A percentile compares a stretch with the other conserved stretches of the same genome.
These are phyloP conservation scores for Fusarium newnesense DNA, from an alignment of 2,329 filamentous ascomycete species.

Conservation along the genomic window DNA sequence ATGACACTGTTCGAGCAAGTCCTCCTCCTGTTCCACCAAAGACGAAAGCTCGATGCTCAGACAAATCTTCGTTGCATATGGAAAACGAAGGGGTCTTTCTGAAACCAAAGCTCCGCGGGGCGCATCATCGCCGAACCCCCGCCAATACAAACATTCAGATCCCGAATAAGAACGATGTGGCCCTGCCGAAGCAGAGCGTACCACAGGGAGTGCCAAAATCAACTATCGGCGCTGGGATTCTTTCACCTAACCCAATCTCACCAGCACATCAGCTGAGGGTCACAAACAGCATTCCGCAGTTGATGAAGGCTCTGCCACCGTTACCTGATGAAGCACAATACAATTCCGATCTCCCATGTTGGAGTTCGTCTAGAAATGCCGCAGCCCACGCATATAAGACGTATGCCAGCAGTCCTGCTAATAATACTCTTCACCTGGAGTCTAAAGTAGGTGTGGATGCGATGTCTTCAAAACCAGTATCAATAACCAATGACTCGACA, in stretches of 20 bases:
- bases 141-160: slow-evolving; percentile 40
- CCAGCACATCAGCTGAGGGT: slow-evolving; percentile 56
- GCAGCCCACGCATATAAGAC: slow-evolving; percentile 19
- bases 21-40: neutral
- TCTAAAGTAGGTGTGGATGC: neutral
- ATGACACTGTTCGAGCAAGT: neutral
- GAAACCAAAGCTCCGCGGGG: neutral
- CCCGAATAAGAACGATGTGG: neutral
- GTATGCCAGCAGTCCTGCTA: slow-evolving; percentile 19
- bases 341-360: neutral
- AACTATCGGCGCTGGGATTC: slow-evolving; percentile 45
- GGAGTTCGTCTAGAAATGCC: neutral
- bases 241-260: slow-evolving; percentile 62
- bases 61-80: neutral
- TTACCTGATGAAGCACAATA: slow-evolving; percentile 49
- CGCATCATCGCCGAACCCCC: slow-evolving; percentile 43
- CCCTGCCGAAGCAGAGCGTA: neutral
- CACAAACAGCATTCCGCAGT: slow-evolving; percentile 60
- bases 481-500: neutral
- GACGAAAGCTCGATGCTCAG: neutral
- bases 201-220: neutral
- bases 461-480: neutral
- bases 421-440: slow-evolving; percentile 2
- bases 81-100: neutral
- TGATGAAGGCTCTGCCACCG: slow-evolving; percentile 64